Conservation (phyloP, 768 basidiomycete species). For the Peribolospora baueri region DNA sequence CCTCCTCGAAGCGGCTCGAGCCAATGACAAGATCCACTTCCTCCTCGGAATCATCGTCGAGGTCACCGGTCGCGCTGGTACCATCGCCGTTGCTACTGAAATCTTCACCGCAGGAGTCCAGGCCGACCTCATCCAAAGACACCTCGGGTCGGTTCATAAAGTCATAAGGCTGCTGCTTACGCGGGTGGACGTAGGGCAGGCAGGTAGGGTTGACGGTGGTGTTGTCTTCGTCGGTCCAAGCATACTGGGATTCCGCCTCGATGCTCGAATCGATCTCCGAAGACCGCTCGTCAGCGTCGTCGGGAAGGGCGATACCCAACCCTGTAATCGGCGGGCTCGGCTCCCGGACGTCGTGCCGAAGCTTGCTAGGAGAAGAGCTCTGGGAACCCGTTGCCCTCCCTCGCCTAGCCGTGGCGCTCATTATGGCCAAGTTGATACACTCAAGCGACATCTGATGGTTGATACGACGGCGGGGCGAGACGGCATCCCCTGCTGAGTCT, state of each 20-base stretch:
- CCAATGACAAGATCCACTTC: conserved; percentile 11
- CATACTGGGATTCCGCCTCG: conserved; percentile 1
- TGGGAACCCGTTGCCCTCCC: not conserved
- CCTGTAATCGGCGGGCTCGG: not conserved
- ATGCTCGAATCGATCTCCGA: not conserved
- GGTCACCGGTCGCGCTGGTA: conserved; percentile 13
- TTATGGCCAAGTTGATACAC: conserved; percentile 14
- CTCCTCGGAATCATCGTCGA: conserved; percentile 16
- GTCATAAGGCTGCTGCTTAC: no score
- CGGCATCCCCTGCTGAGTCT: not conserved
- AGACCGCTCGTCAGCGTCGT: not conserved
- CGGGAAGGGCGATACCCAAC: no score
- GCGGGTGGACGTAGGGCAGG: no score
- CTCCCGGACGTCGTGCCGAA: not conserved
- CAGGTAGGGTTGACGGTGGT: not conserved
- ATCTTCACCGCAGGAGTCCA: conserved; percentile 1
- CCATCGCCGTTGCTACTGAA: not conserved
- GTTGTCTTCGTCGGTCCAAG: not conserved
- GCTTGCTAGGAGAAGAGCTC: not conserved
- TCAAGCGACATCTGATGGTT: conserved; percentile 14
- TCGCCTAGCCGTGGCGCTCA: conserved; percentile 10
- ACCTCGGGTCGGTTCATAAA: no score
- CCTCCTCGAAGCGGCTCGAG: no score
- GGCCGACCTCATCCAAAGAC: no score
- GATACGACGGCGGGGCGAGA: not conserved